Conservation (phyloP, 768 basidiomycete species). For the Trametes coccinea region DNA sequence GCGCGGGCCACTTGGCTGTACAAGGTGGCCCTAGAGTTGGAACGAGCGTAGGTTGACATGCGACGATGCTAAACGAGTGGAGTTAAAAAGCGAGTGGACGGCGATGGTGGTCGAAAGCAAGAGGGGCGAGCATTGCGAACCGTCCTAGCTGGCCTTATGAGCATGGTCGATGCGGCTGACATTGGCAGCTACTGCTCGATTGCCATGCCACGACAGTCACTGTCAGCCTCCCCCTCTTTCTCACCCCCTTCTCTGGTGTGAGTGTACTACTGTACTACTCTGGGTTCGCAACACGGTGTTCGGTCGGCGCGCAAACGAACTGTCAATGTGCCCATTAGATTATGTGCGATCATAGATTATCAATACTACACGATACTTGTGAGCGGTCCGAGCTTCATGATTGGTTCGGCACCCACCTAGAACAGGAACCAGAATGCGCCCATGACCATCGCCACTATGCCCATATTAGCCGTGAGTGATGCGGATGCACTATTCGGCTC, state of each 20-base stretch:
- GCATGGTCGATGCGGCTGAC: background rate
- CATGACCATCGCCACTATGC: background rate
- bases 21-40: conserved; percentile 2
- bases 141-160: background rate
- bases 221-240: no score
- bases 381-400: no score
- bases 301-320: no score
- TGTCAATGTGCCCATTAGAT: no score
- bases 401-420: background rate
- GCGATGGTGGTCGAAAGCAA: background rate
- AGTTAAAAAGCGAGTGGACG: background rate
- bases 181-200: no score
- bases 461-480: background rate
- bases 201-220: no score
- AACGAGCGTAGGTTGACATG: background rate
- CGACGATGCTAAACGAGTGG: background rate
- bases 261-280: no score
- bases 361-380: no score
- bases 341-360: no score
- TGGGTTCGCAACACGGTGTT: no score
- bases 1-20: conserved; percentile 1
- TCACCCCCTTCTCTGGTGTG: no score
- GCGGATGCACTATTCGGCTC: background rate
- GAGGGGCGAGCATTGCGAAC: background rate
- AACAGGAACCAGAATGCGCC: background rate